Evolutionary conservation across 257 asterid genomes (phyloP), one percentile per base, ranked within the genome.

Genomic region (Henckelia pumila): DNA sequence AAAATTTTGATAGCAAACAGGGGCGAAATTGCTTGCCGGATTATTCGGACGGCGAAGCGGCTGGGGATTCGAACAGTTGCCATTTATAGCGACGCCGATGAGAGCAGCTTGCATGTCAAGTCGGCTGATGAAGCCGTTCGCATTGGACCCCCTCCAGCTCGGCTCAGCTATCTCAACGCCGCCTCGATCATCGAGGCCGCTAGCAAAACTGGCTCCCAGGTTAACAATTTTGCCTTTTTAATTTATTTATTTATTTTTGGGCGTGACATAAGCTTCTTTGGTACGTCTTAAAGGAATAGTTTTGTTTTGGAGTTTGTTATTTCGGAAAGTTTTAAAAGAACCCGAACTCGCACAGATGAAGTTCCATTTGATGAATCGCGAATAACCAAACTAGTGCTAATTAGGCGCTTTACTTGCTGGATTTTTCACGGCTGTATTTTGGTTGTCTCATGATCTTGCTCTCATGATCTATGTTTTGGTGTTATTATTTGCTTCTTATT

Each of bases 1-100:
- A 93, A 93, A 85, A 84, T 94, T 50, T 57, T 94, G 20, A 84
- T 94, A 35, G 99, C 97, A 0, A 94, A 94, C 60, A 75, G 98
- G 77, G 98, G 98, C 62, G 98, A 93, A 84, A 93, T 93, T 47
- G 97, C 98, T 17, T 93, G 98, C 83, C 79, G 98, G 79, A 82
- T 93, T 9, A 88, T 90, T 66, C 79, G 79, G 10, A 90, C 97
- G 1, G 98, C 97, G 26, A 88, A 83, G 78, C 66, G 88, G 17
- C 73, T 94, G 52, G 97, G 99, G 64, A 87, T 94, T 67, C 95
- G 76, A 63, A 81, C 99, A 0, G 99, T 94, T 10, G 97, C 97
- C 13, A 87, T 93, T 66, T 93, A 80, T 65, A 93, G 98, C 67
- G 97, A 93, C 61, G 99, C 95, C 21, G 99, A 91, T 73, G 81